Base-by-base conservation (phyloP, 2,329 filamentous ascomycete genomes). In the Beauveria australis region DNA sequence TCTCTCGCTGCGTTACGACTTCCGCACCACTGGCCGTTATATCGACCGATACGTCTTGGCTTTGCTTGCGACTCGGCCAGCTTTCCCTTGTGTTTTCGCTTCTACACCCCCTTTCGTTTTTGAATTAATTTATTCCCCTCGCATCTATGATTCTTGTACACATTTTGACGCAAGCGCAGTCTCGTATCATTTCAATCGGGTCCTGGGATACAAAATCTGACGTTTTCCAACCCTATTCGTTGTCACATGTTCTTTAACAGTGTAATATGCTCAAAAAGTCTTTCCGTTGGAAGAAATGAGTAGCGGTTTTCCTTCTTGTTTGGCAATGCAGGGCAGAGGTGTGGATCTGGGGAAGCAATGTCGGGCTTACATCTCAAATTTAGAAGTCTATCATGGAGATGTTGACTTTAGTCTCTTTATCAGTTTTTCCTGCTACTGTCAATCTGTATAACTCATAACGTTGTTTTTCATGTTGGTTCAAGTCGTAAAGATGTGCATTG, bases 91-190 rank as follows among this genome's bases (percentile, higher is more conserved):
- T 16, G 3, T 53, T 14, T 48, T 24, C 43, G 18, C 18, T 49
- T 41, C 26, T 28, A 33, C 28, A 19, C 22, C 33, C 22, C 41
- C 41, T 22, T 40, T 51, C 49, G 51, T 22, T 40, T 44, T 24
- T 44, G 18, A 48, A 37, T 33, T 55, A 60, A 60, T 53, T 44
- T 54, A 54, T 59, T 59, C 12, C 22, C 33, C 47, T 51, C 47
- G 24, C 47, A 59, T 59, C 10, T 59, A 43, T 26, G 47, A 52
- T 60, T 55, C 58, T 60, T 60, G 58, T 60, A 54, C 58, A 60
- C 54, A 60, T 54, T 60, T 44, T 18, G 44, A 28, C 48, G 22
- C 46, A n/a, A 59, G 47, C 55, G 33, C 46, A 30, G 30, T 10
- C 40, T 22, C 30, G 24, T 22, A n/a, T 24, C 47, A 28, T 41